Conservation (phyloP, 2,329 filamentous ascomycete species). For the Epichloe sibirici region DNA sequence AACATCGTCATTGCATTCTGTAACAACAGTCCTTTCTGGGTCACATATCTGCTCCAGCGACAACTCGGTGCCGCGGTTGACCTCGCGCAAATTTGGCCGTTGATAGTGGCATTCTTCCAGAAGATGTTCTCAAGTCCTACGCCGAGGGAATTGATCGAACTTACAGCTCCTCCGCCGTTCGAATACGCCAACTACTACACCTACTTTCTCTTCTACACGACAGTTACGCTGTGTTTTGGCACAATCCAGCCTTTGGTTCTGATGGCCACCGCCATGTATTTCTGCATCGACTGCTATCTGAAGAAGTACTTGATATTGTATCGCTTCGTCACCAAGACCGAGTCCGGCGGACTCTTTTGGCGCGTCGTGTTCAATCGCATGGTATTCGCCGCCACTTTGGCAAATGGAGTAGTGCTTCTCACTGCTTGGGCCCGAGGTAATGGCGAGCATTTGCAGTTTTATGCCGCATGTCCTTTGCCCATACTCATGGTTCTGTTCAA, state of each 20-base stretch:
- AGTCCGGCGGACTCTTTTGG: slow-evolving; percentile 91
- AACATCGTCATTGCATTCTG: slow-evolving; percentile 65
- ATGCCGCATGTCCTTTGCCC: slow-evolving; percentile 59
- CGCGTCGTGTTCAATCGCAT: slow-evolving; percentile 85
- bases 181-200: slow-evolving; percentile 98
- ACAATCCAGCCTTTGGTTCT: slow-evolving; percentile 80
- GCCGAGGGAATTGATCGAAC: slow-evolving; percentile 79
- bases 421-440: slow-evolving; percentile 61
- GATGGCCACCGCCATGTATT: slow-evolving; percentile 80
- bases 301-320: slow-evolving; percentile 95
- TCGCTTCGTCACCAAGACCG: slow-evolving; percentile 91
- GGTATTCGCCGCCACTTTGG: slow-evolving; percentile 66
- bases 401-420: slow-evolving; percentile 67
- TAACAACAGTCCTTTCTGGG: slow-evolving; percentile 79
- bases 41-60: slow-evolving; percentile 84
- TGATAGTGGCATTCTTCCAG: slow-evolving; percentile 74
- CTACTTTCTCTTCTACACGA: slow-evolving; percentile 91
- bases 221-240: slow-evolving; percentile 75
- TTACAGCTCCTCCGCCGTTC: slow-evolving; percentile 83
- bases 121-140: slow-evolving; percentile 80
- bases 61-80: slow-evolving; percentile 91
- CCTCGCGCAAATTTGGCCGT: slow-evolving; percentile 73
- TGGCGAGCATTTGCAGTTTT: slow-evolving; percentile 48
- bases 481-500: slow-evolving; percentile 77
- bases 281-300: slow-evolving; percentile 71